phyloP scores from a whole-genome alignment of 768 basidiomycete species.

The Boletus rufocinnamomeus region DNA sequence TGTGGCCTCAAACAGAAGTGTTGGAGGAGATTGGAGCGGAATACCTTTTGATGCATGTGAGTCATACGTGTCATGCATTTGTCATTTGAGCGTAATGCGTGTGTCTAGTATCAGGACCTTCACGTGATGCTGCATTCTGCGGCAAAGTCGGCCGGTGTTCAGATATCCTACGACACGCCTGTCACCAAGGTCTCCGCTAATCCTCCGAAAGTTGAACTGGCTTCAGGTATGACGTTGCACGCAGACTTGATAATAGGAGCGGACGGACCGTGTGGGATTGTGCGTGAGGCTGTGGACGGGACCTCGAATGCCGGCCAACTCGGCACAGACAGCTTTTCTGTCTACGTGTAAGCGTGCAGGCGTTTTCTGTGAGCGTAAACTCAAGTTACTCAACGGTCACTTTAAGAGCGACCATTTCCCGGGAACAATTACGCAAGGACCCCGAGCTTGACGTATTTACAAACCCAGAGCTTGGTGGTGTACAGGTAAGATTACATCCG shows the following conservation, averaged over 20 bases:
- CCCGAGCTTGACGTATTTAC: constrained; percentile 36
- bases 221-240: constrained; percentile 43
- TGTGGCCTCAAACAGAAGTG: constrained; percentile 45
- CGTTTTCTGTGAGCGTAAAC: background rate
- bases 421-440: constrained; percentile 41
- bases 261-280: constrained; percentile 52
- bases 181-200: constrained; percentile 36
- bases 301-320: constrained; percentile 27
- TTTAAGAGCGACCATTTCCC: constrained; percentile 43
- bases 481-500: constrained; percentile 11
- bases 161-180: constrained; percentile 43
- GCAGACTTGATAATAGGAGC: constrained; percentile 60
- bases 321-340: constrained; percentile 29
- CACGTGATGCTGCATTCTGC: constrained; percentile 47
- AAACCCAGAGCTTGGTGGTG: constrained; percentile 12
- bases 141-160: constrained; percentile 48
- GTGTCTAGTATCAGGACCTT: constrained; percentile 51
- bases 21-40: constrained; percentile 49
- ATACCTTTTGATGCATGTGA: constrained; percentile 49
- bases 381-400: constrained; percentile 8
- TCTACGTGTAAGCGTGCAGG: constrained; percentile 44
- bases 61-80: constrained; percentile 14
- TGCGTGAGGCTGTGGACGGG: constrained; percentile 35
- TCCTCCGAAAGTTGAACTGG: constrained; percentile 35
- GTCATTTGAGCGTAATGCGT: background rate